phyloP scores from a whole-genome alignment of 306 rosid species.

The Canavalia gladiata region DNA sequence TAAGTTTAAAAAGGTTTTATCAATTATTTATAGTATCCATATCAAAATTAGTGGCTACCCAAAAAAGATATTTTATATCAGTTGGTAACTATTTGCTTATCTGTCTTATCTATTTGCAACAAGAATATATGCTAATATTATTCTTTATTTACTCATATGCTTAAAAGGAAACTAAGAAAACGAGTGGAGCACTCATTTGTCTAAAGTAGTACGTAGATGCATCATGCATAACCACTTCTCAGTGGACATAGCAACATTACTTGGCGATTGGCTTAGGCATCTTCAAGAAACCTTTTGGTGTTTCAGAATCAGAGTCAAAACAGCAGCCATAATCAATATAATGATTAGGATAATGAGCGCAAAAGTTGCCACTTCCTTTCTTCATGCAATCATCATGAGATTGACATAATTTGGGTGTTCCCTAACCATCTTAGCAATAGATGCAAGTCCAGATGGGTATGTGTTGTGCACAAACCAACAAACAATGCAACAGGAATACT shows the following conservation, averaged over 20 bases:
- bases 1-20: too few species aligned
- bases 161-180: too few species aligned
- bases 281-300: background rate
- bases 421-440: background rate
- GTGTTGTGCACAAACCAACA: background rate
- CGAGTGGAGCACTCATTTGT: background rate
- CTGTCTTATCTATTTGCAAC: too few species aligned
- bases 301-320: background rate
- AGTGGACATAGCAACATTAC: background rate
- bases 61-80: too few species aligned
- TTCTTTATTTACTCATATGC: too few species aligned
- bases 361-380: background rate
- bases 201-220: background rate
- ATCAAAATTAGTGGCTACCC: too few species aligned
- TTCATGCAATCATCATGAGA: background rate
- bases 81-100: too few species aligned
- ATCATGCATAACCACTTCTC: background rate
- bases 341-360: background rate
- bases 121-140: too few species aligned
- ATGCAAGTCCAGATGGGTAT: background rate
- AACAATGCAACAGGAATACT: background rate
- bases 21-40: too few species aligned
- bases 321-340: background rate
- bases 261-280: background rate
- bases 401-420: slow-evolving; percentile 9